Evolutionary conservation across 768 basidiomycete species (phyloP).

Genomic region (Amylocystis lapponica): DNA sequence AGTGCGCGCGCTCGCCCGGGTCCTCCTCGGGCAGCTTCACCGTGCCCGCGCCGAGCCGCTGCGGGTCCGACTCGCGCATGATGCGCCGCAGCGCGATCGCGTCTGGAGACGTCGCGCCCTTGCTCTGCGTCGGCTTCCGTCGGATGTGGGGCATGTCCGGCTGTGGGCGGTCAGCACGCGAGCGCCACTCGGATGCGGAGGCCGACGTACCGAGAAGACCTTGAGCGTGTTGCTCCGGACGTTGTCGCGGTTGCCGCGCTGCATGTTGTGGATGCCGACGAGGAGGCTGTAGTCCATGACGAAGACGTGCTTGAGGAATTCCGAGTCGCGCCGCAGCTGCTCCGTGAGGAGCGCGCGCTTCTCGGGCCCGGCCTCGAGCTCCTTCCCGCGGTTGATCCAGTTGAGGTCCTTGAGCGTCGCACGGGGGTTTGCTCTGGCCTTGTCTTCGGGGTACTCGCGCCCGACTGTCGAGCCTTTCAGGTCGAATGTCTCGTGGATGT

Average conservation of each 20-base stretch:
- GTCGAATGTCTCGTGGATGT: conserved; percentile 97
- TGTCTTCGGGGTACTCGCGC: conserved; percentile 81
- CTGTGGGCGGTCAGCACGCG: conserved; percentile 29
- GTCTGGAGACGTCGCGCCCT: conserved; percentile 55
- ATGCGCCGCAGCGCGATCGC: conserved; percentile 83
- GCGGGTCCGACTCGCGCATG: conserved; percentile 77
- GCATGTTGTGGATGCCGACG: conserved; percentile 91
- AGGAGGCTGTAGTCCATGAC: conserved; percentile 98
- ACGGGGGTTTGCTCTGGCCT: conserved; percentile 66
- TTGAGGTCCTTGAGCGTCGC: conserved; percentile 96
- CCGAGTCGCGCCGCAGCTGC: conserved; percentile 83
- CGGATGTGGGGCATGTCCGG: conserved; percentile 66
- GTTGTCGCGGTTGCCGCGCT: conserved; percentile 87
- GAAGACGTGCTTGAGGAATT: conserved; percentile 71
- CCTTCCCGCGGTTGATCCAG: conserved; percentile 80
- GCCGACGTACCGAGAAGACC: conserved; percentile 75
- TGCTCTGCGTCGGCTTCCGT: conserved; percentile 53
- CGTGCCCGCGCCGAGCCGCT: conserved; percentile 49
- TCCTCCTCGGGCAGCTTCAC: conserved; percentile 60
- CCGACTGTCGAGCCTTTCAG: conserved; percentile 94
- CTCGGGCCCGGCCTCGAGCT: conserved; percentile 91
- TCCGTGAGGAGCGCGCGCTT: conserved; percentile 88
- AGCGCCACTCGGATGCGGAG: conserved; percentile 8
- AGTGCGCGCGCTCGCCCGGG: conserved; percentile 55
- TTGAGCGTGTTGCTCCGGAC: conserved; percentile 85